Percentiles rank a stretch among this genome's conserved stretches.
phyloP scores from a whole-genome alignment of 345 rosid genomes.

The Kernera saxatilis region DNA sequence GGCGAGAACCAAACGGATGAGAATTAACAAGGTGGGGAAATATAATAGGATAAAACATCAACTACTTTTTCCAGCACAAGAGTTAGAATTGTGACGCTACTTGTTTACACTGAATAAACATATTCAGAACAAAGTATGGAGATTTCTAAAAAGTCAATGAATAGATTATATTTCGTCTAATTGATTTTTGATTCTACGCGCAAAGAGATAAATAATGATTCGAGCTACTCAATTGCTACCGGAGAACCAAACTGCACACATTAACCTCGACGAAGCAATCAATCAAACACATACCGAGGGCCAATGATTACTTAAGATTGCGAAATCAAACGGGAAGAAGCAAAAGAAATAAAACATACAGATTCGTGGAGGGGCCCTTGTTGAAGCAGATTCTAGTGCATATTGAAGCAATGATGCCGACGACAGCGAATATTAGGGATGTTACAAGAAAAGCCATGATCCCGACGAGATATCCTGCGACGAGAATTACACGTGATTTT shows the following conservation, averaged over 20 bases:
- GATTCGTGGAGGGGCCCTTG: constrained; percentile 81
- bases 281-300: not conserved
- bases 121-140: not conserved
- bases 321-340: not conserved
- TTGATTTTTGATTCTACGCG: not conserved
- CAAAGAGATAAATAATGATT: not conserved
- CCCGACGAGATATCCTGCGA: not conserved
- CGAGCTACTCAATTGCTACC: not conserved
- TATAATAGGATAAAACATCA: not conserved
- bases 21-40: not conserved
- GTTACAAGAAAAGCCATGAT: constrained; percentile 85
- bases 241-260: not conserved
- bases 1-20: not conserved
- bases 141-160: constrained; percentile 8
- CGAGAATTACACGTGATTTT: not conserved
- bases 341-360: constrained; percentile 44
- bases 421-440: constrained; percentile 65
- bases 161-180: not conserved
- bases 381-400: constrained; percentile 91
- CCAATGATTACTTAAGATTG: not conserved
- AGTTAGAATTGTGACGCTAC: not conserved
- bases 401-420: constrained; percentile 72
- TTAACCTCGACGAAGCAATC: not conserved
- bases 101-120: not conserved
- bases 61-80: not conserved